Conservation (phyloP, 106 monocot species). For the Phalaenopsis aphrodite region DNA sequence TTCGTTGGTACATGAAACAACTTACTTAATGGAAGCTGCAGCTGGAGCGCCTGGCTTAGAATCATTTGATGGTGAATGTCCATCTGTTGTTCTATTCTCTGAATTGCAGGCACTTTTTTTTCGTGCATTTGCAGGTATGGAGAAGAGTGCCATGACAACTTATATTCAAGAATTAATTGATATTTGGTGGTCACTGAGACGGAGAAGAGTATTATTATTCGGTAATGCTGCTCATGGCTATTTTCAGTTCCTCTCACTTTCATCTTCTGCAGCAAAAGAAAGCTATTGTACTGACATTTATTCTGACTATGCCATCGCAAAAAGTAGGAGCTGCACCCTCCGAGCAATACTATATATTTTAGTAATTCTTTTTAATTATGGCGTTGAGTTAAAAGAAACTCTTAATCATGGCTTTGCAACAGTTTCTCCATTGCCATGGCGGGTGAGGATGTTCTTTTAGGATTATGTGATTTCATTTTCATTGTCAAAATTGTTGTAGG, state of each 20-base stretch:
- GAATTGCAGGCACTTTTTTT: conserved; percentile 52
- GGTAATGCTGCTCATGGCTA: conserved; percentile 84
- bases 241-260: conserved; percentile 76
- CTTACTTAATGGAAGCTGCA: conserved; percentile 52
- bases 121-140: conserved; percentile 13
- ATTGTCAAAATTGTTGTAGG: conserved; percentile 1
- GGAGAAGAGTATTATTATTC: conserved; percentile 81
- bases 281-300: conserved; percentile 7
- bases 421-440: conserved; percentile 79
- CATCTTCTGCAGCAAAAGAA: conserved; percentile 39
- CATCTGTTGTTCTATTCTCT: conserved; percentile 45
- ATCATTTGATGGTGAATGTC: conserved; percentile 40
- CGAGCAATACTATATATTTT: conserved; percentile 69
- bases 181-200: conserved; percentile 74
- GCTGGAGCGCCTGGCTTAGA: conserved; percentile 60
- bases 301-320: conserved; percentile 34
- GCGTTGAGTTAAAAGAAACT: conserved; percentile 64
- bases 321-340: conserved; percentile 44
- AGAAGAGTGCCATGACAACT: conserved; percentile 22
- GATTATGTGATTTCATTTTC: conserved; percentile 1
- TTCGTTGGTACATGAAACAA: conserved; percentile 47
- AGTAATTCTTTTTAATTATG: conserved; percentile 81
- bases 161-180: conserved; percentile 46
- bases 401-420: conserved; percentile 54
- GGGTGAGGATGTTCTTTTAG: conserved; percentile 39